Percentiles rank a stretch among this genome's conserved stretches.
phyloP scores from a whole-genome alignment of 2,329 filamentous ascomycete genomes.

The Claviceps monticola region DNA sequence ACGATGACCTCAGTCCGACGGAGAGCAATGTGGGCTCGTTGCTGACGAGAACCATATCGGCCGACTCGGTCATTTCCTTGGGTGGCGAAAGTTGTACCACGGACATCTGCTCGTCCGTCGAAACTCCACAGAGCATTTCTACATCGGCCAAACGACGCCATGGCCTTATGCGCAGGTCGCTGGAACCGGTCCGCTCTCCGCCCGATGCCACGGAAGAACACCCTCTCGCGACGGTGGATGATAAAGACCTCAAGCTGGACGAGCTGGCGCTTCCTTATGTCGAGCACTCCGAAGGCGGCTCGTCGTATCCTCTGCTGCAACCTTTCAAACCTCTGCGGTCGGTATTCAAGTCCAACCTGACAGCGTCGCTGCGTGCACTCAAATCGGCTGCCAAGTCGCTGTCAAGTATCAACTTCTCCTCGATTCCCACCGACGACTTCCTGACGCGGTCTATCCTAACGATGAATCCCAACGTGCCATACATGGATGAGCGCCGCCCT shows the following conservation, averaged over 20 bases:
- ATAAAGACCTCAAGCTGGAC: slow-evolving; percentile 28
- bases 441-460: slow-evolving; percentile 54
- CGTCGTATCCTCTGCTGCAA: slow-evolving; percentile 15
- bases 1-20: slow-evolving; percentile 33
- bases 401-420: slow-evolving; percentile 47
- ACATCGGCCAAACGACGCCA: slow-evolving; percentile 17
- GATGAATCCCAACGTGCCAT: slow-evolving; percentile 51
- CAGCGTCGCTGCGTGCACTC: slow-evolving; percentile 50
- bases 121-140: slow-evolving; percentile 31
- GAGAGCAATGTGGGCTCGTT: slow-evolving; percentile 39
- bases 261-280: slow-evolving; percentile 26
- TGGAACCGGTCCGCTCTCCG: slow-evolving; percentile 43
- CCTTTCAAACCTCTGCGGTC: slow-evolving; percentile 37
- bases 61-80: slow-evolving; percentile 48
- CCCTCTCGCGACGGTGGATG: slow-evolving; percentile 27
- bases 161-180: slow-evolving; percentile 30
- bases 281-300: slow-evolving; percentile 11
- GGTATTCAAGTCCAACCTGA: slow-evolving; percentile 56
- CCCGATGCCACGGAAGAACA: slow-evolving; percentile 37
- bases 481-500: slow-evolving; percentile 52
- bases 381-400: slow-evolving; percentile 51
- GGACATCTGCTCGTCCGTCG: slow-evolving; percentile 33
- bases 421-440: slow-evolving; percentile 52
- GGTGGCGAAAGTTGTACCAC: slow-evolving; percentile 39
- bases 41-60: slow-evolving; percentile 39